A percentile compares a stretch with the other conserved stretches of the same genome.
These are phyloP conservation scores for Dioscorea alata DNA, from an alignment of 106 monocot genomes.

Conservation along the genomic window DNA sequence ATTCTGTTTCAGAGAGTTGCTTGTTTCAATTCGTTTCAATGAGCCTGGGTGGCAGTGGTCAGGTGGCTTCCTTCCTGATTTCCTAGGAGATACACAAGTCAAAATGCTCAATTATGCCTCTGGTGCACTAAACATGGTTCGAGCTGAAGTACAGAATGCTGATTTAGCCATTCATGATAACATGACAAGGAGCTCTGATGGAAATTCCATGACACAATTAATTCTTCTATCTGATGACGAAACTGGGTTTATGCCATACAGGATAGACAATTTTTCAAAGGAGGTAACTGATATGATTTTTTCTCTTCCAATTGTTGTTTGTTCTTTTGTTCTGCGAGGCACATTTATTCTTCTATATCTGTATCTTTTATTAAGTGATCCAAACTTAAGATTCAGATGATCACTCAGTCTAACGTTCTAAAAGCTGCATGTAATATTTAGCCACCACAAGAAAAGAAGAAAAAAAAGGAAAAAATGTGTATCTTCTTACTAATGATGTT, in stretches of 20 bases:
- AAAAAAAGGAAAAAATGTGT: too few relatives aligned
- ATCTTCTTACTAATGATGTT: too few relatives aligned
- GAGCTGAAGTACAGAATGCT: conserved; percentile 90
- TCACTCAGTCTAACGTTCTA: too few relatives aligned
- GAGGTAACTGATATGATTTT: conserved; percentile 61
- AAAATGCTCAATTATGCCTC: conserved; percentile 90
- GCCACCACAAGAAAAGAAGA: too few relatives aligned
- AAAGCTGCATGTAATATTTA: too few relatives aligned
- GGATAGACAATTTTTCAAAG: conserved; percentile 96
- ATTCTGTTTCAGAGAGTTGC: conserved; percentile 58
- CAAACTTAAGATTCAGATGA: too few relatives aligned
- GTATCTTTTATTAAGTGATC: too few relatives aligned
- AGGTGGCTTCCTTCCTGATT: conserved; percentile 91
- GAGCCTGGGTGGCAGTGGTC: conserved; percentile 89
- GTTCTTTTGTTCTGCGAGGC: too few relatives aligned
- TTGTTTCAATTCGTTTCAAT: conserved; percentile 76
- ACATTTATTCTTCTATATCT: too few relatives aligned
- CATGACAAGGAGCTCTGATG: conserved; percentile 26
- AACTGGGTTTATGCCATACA: conserved; percentile 92
- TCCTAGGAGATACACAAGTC: conserved; percentile 81
- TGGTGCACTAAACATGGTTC: conserved; percentile 68
- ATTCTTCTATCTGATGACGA: conserved; percentile 92
- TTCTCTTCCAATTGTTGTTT: neutral
- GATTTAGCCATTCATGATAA: conserved; percentile 33
- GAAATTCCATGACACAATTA: conserved; percentile 55